phyloP scores from a whole-genome alignment of 2,329 filamentous ascomycete genomes.

The Bipolaris gigantea region DNA sequence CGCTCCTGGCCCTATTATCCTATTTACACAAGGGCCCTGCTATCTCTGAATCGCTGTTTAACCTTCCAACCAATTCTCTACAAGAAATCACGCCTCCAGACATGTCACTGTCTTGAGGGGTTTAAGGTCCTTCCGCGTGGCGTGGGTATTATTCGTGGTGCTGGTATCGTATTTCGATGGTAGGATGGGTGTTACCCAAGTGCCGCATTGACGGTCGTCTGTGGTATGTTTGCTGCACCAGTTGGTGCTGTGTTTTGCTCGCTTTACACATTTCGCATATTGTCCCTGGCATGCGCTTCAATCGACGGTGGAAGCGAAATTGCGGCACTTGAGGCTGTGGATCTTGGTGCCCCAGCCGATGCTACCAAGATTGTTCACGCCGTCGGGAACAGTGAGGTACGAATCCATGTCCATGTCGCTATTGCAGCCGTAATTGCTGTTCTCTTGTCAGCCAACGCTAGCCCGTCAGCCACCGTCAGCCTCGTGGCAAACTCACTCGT shows the following conservation, averaged over 20 bases:
- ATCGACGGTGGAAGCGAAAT: slow-evolving; percentile 15
- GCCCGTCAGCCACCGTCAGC: neutral
- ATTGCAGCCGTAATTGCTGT: slow-evolving; percentile 39
- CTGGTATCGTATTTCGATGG: neutral
- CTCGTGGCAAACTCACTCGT: slow-evolving; percentile 30
- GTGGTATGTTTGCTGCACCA: neutral
- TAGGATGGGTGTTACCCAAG: neutral
- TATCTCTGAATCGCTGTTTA: neutral
- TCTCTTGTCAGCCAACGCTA: neutral
- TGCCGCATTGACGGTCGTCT: neutral
- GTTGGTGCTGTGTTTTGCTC: neutral
- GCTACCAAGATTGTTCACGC: slow-evolving; percentile 38
- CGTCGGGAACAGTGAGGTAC: slow-evolving; percentile 31
- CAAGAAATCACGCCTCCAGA: neutral
- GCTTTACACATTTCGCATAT: neutral
- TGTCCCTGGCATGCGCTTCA: slow-evolving; percentile 3
- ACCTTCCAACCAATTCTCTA: neutral
- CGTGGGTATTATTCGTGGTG: neutral
- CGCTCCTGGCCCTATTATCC: neutral
- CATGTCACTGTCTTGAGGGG: neutral
- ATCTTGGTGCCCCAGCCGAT: slow-evolving; percentile 35
- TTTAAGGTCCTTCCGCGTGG: neutral
- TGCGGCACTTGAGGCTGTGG: slow-evolving; percentile 32
- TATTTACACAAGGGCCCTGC: neutral
- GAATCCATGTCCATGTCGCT: slow-evolving; percentile 21